Evolutionary conservation across 768 basidiomycete genomes (phyloP).

Genomic region (Cyclocybe aegerita): DNA sequence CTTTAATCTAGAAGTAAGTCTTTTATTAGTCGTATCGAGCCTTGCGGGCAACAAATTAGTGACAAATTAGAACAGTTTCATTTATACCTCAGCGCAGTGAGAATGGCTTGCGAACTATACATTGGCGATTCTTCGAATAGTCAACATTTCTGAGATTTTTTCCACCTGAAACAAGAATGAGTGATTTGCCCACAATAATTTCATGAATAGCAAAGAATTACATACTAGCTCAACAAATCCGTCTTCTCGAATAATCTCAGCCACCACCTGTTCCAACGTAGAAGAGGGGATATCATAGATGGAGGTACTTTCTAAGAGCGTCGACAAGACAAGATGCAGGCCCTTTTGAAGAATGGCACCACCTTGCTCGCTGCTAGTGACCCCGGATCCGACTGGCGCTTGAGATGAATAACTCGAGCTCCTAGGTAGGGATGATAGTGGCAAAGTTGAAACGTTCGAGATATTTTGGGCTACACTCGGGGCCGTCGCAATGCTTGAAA

Average conservation of each 20-base stretch:
- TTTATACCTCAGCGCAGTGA: not conserved
- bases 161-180: constrained; percentile 41
- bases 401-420: not conserved
- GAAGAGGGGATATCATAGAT: constrained; percentile 54
- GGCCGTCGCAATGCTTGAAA: too few species aligned
- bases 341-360: not conserved
- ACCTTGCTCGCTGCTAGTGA: not conserved
- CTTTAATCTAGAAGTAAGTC: not conserved
- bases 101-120: constrained; percentile 4
- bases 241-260: constrained; percentile 68
- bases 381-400: not conserved
- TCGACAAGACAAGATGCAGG: constrained; percentile 27
- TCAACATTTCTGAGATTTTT: constrained; percentile 53
- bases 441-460: not conserved
- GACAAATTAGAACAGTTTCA: not conserved
- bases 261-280: constrained; percentile 57
- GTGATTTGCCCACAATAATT: not conserved
- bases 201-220: not conserved
- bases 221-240: constrained; percentile 76
- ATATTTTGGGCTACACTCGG: too few species aligned
- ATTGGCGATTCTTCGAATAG: constrained; percentile 29
- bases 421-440: not conserved
- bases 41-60: not conserved
- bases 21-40: constrained; percentile 1
- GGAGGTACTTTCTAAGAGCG: constrained; percentile 42